phyloP scores from a whole-genome alignment of 2,329 filamentous ascomycete species.

The Aspergillus intermedius region DNA sequence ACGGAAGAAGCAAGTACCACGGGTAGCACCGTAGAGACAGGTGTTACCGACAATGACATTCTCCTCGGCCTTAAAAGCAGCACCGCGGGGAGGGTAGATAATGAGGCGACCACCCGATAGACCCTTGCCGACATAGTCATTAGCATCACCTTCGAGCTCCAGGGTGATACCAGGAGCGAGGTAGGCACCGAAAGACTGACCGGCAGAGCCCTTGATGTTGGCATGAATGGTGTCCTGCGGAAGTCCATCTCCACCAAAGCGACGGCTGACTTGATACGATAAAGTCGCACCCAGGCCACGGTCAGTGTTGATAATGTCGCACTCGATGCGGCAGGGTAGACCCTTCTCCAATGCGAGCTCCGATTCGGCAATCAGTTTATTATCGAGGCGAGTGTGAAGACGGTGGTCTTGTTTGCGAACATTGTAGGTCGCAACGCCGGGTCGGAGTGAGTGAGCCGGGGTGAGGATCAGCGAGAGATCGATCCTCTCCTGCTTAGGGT shows the following conservation, averaged over 20 bases:
- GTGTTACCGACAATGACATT: slow-evolving; percentile 91
- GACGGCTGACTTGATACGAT: slow-evolving; percentile 91
- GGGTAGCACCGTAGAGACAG: slow-evolving; percentile 89
- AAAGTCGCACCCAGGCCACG: slow-evolving; percentile 88
- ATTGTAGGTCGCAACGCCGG: slow-evolving; percentile 93
- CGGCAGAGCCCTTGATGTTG: slow-evolving; percentile 93
- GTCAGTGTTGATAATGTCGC: slow-evolving; percentile 94
- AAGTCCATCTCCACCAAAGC: slow-evolving; percentile 80
- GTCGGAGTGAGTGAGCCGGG: slow-evolving; percentile 89
- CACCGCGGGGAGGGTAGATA: slow-evolving; percentile 82
- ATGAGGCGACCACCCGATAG: slow-evolving; percentile 88
- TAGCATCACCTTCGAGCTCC: slow-evolving; percentile 90
- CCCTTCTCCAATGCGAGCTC: slow-evolving; percentile 93
- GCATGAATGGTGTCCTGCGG: slow-evolving; percentile 91
- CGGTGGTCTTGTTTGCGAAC: slow-evolving; percentile 96
- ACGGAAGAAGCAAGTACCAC: slow-evolving; percentile 90
- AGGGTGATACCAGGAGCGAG: slow-evolving; percentile 88
- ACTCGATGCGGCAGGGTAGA: slow-evolving; percentile 85
- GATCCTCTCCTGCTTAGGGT: slow-evolving; percentile 84
- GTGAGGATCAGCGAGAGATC: slow-evolving; percentile 89
- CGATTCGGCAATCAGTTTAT: slow-evolving; percentile 93
- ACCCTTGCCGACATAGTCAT: slow-evolving; percentile 96
- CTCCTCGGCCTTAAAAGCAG: slow-evolving; percentile 92
- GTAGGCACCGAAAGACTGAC: slow-evolving; percentile 93
- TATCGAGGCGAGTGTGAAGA: slow-evolving; percentile 86